phyloP scores from a whole-genome alignment of 2,329 filamentous ascomycete genomes.

The Grosmannia penicillata region DNA sequence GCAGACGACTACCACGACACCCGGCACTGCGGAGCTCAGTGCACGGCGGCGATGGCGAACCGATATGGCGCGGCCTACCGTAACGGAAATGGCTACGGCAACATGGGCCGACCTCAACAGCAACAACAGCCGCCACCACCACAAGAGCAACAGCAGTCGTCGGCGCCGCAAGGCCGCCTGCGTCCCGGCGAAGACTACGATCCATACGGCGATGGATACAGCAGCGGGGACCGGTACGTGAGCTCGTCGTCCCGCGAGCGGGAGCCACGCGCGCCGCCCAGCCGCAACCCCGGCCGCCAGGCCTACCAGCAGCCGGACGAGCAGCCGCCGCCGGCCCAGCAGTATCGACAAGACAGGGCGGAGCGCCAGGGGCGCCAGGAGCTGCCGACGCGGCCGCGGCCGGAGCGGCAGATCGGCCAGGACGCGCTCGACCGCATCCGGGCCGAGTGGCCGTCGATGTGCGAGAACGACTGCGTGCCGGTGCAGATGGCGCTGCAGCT shows the following conservation, averaged over 20 bases:
- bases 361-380: too few relatives aligned
- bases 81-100: slow-evolving; percentile 29
- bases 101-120: slow-evolving; percentile 19
- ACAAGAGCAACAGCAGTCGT: background rate
- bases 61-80: slow-evolving; percentile 33
- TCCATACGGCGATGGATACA: slow-evolving; percentile 25
- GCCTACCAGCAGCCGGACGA: slow-evolving; percentile 11
- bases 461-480: slow-evolving; percentile 73
- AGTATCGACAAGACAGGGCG: too few relatives aligned
- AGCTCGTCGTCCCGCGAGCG: slow-evolving; percentile 4
- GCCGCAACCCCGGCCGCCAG: slow-evolving; percentile 8
- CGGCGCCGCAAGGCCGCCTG: background rate
- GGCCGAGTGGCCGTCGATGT: slow-evolving; percentile 84
- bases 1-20: background rate
- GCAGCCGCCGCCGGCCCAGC: slow-evolving; percentile 11
- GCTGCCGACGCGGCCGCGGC: background rate
- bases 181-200: slow-evolving; percentile 32
- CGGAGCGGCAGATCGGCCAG: slow-evolving; percentile 39
- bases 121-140: background rate
- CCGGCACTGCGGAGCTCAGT: background rate
- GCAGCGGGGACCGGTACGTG: slow-evolving; percentile 18
- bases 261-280: background rate
- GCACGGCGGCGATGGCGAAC: slow-evolving; percentile 27
- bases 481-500: slow-evolving; percentile 91
- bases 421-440: slow-evolving; percentile 67